Evolutionary conservation across 2,329 filamentous ascomycete species (phyloP).

Genomic region (Catunica adiposa): DNA sequence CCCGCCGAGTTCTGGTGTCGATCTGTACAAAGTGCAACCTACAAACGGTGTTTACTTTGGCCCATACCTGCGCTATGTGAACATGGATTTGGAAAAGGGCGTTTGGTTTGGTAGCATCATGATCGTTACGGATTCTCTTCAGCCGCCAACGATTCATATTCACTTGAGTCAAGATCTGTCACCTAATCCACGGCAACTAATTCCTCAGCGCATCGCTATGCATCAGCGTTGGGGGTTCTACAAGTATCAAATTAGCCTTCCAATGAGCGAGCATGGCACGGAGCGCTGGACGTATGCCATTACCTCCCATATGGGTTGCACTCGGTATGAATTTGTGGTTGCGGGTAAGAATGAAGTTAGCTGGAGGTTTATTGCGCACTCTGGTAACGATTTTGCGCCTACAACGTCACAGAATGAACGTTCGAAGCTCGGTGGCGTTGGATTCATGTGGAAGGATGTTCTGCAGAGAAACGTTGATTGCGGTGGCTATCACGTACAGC

Average conservation of each 20-base stretch:
- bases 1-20: conserved; percentile 75
- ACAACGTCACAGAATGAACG: conserved; percentile 77
- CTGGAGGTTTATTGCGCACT: conserved; percentile 93
- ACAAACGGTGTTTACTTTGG: conserved; percentile 98
- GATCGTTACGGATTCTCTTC: conserved; percentile 75
- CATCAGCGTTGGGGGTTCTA: conserved; percentile 95
- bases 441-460: conserved; percentile 98
- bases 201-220: conserved; percentile 64
- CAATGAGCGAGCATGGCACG: conserved; percentile 69
- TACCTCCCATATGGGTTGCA: conserved; percentile 90
- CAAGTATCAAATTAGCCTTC: conserved; percentile 78
- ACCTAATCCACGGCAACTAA: conserved; percentile 77
- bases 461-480: conserved; percentile 94
- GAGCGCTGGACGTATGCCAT: conserved; percentile 95
- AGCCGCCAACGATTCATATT: conserved; percentile 90
- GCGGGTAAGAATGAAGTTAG: conserved; percentile 77
- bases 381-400: conserved; percentile 86
- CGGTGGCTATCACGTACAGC: conserved; percentile 84
- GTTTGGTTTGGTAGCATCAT: conserved; percentile 88
- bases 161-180: conserved; percentile 82
- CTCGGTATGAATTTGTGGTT: conserved; percentile 93
- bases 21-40: conserved; percentile 83
- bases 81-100: conserved; percentile 88
- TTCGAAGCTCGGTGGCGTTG: conserved; percentile 68
- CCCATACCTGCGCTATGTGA: conserved; percentile 85